Evolutionary conservation across 495 filamentous ascomycete species (phyloP), one percentile per base, ranked within the genome.

Genomic region (Xylaria flabelliformis): DNA sequence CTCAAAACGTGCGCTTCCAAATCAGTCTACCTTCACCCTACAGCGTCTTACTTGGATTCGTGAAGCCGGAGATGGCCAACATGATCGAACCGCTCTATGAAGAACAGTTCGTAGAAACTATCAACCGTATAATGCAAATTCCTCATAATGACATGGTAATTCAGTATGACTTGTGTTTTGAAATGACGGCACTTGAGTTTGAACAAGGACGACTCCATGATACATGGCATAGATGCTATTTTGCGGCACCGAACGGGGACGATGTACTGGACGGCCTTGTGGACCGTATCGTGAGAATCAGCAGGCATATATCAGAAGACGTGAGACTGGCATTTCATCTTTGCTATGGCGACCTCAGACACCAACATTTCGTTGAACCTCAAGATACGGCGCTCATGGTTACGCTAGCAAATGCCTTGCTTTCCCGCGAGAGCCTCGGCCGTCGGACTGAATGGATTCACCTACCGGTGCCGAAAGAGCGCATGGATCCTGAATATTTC

Each of bases 331-430:
- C 81, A 10, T 81, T 81, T 50, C 84, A 86, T 73, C 76, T 86
- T 26, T 87, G 84, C 72, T 87, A 86, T 66, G 83, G 84, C 61
- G 83, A 86, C 67, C 65, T 81, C 1, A 69, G 66, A 4, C 82
- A 85, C 67, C 74, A 74, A 55, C 85, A 84, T 76, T 85, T 82
- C 42, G 51, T 83, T 19, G 81, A 86, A 64, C 84, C 85, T 0
- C 66, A 78, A 7, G 78, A 84, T 64, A 62, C 76, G 39, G 59
- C 64, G 4, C 58, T 82, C 9, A 24, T 77, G 29, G 80, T 83
- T 4, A 67, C 79, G 29, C 50, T 85, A 34, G 81, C 80, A 10
- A 81, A 80, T 46, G 65, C 71, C 36, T 46, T 78, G 26, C 66
- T 74, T 41, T 65, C 69, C 36, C 65, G 15, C 42, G 67, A 73